These are phyloP conservation scores for Phytophthora meadii DNA, from an alignment of 352 stramenopile species.

Conservation along the genomic window DNA sequence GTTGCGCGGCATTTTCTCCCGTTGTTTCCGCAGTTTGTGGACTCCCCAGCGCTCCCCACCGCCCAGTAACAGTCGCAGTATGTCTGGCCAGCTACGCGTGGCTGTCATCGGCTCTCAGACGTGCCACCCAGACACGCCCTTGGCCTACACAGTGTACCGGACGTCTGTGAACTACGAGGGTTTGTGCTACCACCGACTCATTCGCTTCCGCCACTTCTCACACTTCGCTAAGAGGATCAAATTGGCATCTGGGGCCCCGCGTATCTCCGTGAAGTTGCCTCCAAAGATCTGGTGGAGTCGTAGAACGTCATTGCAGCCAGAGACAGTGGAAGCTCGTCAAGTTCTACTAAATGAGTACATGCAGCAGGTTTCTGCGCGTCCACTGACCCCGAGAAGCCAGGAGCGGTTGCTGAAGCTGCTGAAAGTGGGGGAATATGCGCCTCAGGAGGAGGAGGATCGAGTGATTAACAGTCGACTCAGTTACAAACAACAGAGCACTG, in stretches of 20 bases:
- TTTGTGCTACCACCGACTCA: constrained; percentile 70
- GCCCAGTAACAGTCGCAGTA: constrained; percentile 14
- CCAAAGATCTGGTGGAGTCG: constrained; percentile 68
- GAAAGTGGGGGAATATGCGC: constrained; percentile 61
- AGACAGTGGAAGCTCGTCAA: constrained; percentile 72
- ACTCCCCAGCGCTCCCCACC: constrained; percentile 6
- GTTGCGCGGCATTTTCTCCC: constrained; percentile 25
- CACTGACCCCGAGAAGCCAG: constrained; percentile 52
- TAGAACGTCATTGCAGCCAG: constrained; percentile 55
- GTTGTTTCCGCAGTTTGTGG: constrained; percentile 24
- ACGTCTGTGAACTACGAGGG: constrained; percentile 73
- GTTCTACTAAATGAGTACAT: constrained; percentile 84
- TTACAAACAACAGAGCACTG: constrained; percentile 31
- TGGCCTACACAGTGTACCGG: constrained; percentile 78
- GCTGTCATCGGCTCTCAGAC: constrained; percentile 78
- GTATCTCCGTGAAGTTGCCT: constrained; percentile 44
- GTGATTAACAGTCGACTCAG: constrained; percentile 33
- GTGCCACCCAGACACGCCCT: constrained; percentile 30
- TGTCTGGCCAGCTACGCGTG: constrained; percentile 57
- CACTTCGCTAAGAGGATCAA: constrained; percentile 59
- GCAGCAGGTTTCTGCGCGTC: constrained; percentile 49
- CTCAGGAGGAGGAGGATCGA: constrained; percentile 30
- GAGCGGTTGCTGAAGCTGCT: constrained; percentile 65
- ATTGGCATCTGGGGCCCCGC: constrained; percentile 26
- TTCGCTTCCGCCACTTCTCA: constrained; percentile 74